Base-by-base conservation (phyloP, 2,329 filamentous ascomycete species). In the Botrytis paeoniae region DNA sequence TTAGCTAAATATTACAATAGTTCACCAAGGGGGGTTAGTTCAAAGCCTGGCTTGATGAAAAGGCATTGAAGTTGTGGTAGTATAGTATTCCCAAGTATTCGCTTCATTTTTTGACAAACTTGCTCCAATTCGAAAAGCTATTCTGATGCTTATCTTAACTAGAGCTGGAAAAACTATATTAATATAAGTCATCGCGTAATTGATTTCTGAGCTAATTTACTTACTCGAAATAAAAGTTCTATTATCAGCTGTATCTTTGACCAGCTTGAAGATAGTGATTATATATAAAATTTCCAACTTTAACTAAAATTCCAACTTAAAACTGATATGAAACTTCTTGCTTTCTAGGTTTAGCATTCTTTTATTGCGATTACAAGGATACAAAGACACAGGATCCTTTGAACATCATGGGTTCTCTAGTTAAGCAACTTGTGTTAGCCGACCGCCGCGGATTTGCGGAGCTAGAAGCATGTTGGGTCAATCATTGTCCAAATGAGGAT, bases 281-380 rank as follows among this genome's bases (percentile, higher is more conserved):
- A 32, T 66, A 66, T n/a, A 6, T 35, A 6, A 9, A n/a, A n/a
- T 9, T 22, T 35, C 45, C 43, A 35, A 12, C 41, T 32, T 29
- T 25, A 35, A 7, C 16, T 45, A 3, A 48, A 18, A 7, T 10
- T 9, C 1, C 35, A 4, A 48, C 12, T 4, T 16, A 4, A 32
- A 35, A 35, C 41, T 65, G 14, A 65, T 4, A 10, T 18, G 16
- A 6, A 35, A 16, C n/a, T 7, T 45, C n/a, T 45, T 32, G 3
- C 16, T 25, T 25, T 35, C 10, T 48, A 65, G 29, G 63, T n/a
- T 35, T 65, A 4, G 32, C 63, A n/a, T 63, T 43, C 54, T 70
- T 71, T 16, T 64, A 71, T 29, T 71, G 59, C 37, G 59, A 71
- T 22, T 64, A 64, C 22, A 71, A 51, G 20, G 69, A 71, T 37